phyloP scores from a whole-genome alignment of 2,329 filamentous ascomycete genomes.

The Lachnellula hyalina region DNA sequence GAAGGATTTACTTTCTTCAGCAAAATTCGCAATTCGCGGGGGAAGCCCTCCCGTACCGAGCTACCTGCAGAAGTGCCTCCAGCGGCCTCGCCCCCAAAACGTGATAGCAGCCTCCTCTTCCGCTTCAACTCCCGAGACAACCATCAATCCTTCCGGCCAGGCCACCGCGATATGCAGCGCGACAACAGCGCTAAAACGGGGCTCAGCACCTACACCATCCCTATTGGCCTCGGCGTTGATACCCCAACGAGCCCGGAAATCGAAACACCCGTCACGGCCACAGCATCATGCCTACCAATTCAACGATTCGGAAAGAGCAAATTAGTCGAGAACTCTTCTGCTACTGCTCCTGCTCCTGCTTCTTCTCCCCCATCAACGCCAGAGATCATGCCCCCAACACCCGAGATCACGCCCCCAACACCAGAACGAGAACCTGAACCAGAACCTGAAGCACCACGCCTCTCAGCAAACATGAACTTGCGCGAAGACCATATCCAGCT shows the following conservation, averaged over 20 bases:
- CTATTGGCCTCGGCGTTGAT: slow-evolving; percentile 21
- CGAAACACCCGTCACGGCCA: background rate
- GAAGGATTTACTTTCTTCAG: slow-evolving; percentile 1
- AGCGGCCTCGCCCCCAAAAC: background rate
- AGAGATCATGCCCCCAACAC: background rate
- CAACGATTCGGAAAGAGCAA: no score
- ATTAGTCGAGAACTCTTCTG: no score
- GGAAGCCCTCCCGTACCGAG: background rate
- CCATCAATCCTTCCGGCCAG: background rate
- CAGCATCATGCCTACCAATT: background rate
- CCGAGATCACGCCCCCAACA: background rate
- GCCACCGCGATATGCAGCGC: background rate
- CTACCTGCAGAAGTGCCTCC: background rate
- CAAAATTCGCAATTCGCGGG: background rate
- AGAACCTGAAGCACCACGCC: background rate
- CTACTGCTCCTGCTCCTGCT: no score
- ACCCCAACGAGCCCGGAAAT: slow-evolving; percentile 1
- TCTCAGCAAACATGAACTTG: slow-evolving; percentile 6
- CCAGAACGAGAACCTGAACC: background rate
- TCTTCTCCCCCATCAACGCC: background rate
- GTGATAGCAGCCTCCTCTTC: background rate
- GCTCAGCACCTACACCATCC: slow-evolving; percentile 15
- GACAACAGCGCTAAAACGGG: slow-evolving; percentile 2
- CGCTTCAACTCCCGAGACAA: background rate
- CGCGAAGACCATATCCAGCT: slow-evolving; percentile 4